phyloP scores from a whole-genome alignment of 2,329 filamentous ascomycete species.

The Aaosphaeria pasadenensis region DNA sequence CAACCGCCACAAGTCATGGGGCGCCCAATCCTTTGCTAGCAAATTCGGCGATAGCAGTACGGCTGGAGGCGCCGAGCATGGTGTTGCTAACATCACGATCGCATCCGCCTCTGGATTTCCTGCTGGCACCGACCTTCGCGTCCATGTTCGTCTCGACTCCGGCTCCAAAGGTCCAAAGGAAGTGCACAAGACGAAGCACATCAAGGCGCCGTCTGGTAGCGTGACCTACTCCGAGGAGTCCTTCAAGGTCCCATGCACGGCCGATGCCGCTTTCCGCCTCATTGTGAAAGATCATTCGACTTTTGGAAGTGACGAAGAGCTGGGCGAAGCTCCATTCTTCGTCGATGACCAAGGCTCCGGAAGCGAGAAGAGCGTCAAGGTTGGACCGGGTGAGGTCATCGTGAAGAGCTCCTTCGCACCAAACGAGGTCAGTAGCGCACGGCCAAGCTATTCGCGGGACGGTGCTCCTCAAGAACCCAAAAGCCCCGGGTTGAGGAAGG shows the following conservation, averaged over 20 bases:
- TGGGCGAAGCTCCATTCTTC: conserved; percentile 87
- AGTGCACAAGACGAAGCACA: conserved; percentile 88
- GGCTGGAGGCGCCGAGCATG: conserved; percentile 56
- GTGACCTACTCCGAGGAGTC: conserved; percentile 62
- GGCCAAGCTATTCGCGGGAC: neutral
- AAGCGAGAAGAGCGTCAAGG: conserved; percentile 68
- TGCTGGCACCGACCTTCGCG: conserved; percentile 72
- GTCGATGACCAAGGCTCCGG: conserved; percentile 75
- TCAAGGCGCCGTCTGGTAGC: conserved; percentile 65
- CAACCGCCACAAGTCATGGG: conserved; percentile 32
- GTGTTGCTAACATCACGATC: conserved; percentile 77
- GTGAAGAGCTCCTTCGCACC: conserved; percentile 70
- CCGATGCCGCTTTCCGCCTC: conserved; percentile 83
- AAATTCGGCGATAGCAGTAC: conserved; percentile 24
- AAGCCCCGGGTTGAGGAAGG: conserved; percentile 39
- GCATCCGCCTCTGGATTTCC: conserved; percentile 78
- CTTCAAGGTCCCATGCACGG: conserved; percentile 73
- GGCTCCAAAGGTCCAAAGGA: conserved; percentile 65
- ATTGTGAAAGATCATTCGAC: conserved; percentile 81
- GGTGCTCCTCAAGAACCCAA: conserved; percentile 22
- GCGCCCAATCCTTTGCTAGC: conserved; percentile 40
- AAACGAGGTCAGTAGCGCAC: conserved; percentile 36
- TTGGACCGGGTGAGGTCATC: conserved; percentile 70
- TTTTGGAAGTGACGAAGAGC: conserved; percentile 76
- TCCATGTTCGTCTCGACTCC: conserved; percentile 65